These are phyloP conservation scores for Schizophyllum amplum DNA, from an alignment of 1,284 basidiomycete species.

Conservation along the genomic window DNA sequence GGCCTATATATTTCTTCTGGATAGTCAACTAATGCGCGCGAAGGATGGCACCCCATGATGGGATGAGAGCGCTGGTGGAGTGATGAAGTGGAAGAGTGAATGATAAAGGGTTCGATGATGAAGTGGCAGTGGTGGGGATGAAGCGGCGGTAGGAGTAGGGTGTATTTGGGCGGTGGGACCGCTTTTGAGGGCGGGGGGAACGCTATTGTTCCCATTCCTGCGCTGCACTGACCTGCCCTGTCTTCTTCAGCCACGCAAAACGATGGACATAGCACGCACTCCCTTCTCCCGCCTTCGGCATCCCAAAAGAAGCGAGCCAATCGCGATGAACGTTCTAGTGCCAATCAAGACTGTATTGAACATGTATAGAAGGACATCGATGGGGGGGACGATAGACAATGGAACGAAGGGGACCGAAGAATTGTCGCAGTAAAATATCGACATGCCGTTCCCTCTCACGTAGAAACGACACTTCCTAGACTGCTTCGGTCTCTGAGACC, in stretches of 20 bases:
- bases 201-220: too few relatives aligned
- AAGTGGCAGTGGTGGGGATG: too few relatives aligned
- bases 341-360: neutral
- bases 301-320: too few relatives aligned
- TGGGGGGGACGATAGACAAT: neutral
- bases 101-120: too few relatives aligned
- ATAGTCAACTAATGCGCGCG: neutral
- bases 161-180: too few relatives aligned
- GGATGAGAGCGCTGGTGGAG: neutral
- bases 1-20: neutral
- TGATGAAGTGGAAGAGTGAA: neutral
- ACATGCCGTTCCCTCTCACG: constrained; percentile 29
- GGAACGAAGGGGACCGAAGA: neutral
- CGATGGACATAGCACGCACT: too few relatives aligned
- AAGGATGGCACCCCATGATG: neutral
- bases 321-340: too few relatives aligned
- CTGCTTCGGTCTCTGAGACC: constrained; percentile 26
- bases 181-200: too few relatives aligned
- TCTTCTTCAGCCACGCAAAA: too few relatives aligned
- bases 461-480: constrained; percentile 33
- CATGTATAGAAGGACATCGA: neutral
- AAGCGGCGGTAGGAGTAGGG: too few relatives aligned
- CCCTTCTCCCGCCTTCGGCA: too few relatives aligned
- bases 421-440: constrained; percentile 28
- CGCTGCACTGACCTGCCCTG: too few relatives aligned